Evolutionary conservation across 176 grass and related monocot species (phyloP).

Genomic region (Pontederia paniculata): DNA sequence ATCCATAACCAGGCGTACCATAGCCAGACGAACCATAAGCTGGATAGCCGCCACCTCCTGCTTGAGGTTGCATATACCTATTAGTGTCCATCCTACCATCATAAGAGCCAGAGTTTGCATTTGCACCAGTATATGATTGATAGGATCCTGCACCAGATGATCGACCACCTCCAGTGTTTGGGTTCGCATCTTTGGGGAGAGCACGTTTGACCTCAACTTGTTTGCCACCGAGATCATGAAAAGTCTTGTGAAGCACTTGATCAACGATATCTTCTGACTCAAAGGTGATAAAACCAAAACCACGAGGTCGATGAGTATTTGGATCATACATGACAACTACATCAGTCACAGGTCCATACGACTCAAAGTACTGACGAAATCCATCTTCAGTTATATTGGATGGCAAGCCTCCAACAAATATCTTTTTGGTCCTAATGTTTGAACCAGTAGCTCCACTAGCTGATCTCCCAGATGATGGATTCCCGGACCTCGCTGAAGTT

Average conservation of each 20-base stretch:
- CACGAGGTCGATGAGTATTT: neutral
- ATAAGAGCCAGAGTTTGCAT: slow-evolving; percentile 43
- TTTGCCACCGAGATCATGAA: slow-evolving; percentile 3
- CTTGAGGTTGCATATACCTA: slow-evolving; percentile 61
- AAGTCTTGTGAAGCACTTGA: neutral
- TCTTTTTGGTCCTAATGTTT: slow-evolving; percentile 17
- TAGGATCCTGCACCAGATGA: slow-evolving; percentile 41
- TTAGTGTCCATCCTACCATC: slow-evolving; percentile 63
- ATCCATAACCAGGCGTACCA: slow-evolving; percentile 64
- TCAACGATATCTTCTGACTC: neutral
- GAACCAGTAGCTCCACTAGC: neutral
- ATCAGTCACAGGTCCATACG: slow-evolving; percentile 8
- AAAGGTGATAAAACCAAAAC: slow-evolving; percentile 22
- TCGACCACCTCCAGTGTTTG: slow-evolving; percentile 41
- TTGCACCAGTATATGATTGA: slow-evolving; percentile 48
- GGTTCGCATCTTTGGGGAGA: slow-evolving; percentile 32
- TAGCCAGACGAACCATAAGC: slow-evolving; percentile 61
- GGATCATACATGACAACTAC: slow-evolving; percentile 20
- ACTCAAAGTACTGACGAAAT: slow-evolving; percentile 18
- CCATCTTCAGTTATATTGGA: neutral
- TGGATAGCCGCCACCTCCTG: slow-evolving; percentile 42
- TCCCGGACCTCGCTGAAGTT: slow-evolving; percentile 6
- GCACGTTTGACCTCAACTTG: slow-evolving; percentile 19
- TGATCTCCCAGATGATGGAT: neutral
- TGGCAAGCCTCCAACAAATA: slow-evolving; percentile 25